phyloP scores from a whole-genome alignment of 768 basidiomycete genomes.

The Suillus occidentalis region DNA sequence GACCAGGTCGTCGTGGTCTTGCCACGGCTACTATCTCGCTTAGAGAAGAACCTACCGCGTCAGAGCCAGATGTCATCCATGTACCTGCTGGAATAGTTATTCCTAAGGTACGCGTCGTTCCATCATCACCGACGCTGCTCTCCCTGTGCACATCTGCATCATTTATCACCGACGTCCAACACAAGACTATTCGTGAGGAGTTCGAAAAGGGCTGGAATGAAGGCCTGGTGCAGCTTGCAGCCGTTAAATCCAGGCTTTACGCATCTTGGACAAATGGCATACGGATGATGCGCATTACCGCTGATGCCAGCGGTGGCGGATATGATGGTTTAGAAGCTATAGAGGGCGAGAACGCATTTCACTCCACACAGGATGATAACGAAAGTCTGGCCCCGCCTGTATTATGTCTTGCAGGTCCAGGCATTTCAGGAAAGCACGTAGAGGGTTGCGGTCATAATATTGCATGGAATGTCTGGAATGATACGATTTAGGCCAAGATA shows the following conservation, averaged over 20 bases:
- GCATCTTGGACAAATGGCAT: constrained; percentile 49
- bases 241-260: constrained; percentile 44
- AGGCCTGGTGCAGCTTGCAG: constrained; percentile 53
- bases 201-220: constrained; percentile 66
- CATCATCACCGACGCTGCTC: constrained; percentile 47
- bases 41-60: constrained; percentile 31
- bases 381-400: constrained; percentile 26
- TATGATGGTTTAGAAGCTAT: constrained; percentile 36
- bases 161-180: constrained; percentile 31
- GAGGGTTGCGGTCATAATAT: constrained; percentile 40
- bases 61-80: constrained; percentile 15
- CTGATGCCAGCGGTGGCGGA: constrained; percentile 31
- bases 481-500: constrained; percentile 25
- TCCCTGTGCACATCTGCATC: constrained; percentile 48
- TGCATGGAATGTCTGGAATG: constrained; percentile 35
- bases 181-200: constrained; percentile 43
- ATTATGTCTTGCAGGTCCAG: constrained; percentile 41
- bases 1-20: constrained; percentile 58
- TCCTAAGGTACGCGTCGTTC: constrained; percentile 56
- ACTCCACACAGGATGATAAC: constrained; percentile 14
- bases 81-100: constrained; percentile 12
- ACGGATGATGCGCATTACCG: constrained; percentile 42
- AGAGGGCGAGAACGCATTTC: constrained; percentile 29
- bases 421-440: constrained; percentile 26
- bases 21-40: constrained; percentile 67